A percentile compares a stretch with the other conserved stretches of the same genome.
Conservation (phyloP, 306 rosid species). For the Cicer cuneatum region DNA sequence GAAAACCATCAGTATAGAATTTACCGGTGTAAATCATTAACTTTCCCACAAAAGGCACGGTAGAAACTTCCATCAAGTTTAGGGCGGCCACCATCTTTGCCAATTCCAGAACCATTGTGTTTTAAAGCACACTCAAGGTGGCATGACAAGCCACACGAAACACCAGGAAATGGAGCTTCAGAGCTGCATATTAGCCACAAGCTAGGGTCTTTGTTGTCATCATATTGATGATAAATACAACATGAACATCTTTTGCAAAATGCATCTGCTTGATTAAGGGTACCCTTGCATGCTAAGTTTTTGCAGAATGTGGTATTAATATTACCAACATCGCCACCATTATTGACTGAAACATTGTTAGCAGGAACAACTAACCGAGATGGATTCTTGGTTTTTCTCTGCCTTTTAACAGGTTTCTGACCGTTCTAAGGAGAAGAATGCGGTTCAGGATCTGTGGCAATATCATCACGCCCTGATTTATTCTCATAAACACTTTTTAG, state of each 20-base stretch:
- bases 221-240: no score
- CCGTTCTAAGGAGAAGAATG: slow-evolving; percentile 63
- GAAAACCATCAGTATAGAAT: slow-evolving; percentile 20
- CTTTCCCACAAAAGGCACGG: slow-evolving; percentile 79
- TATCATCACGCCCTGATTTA: slow-evolving; percentile 60
- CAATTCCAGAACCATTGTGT: slow-evolving; percentile 68
- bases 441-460: no score
- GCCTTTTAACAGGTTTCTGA: slow-evolving; percentile 77
- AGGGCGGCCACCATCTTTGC: slow-evolving; percentile 51
- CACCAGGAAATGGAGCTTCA: slow-evolving; percentile 76
- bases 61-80: slow-evolving; percentile 77
- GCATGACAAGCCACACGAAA: slow-evolving; percentile 91
- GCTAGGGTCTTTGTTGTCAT: slow-evolving; percentile 97
- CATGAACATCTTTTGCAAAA: no score
- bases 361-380: no score
- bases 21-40: slow-evolving; percentile 89
- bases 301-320: slow-evolving; percentile 84
- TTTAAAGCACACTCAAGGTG: slow-evolving; percentile 95
- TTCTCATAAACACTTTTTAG: slow-evolving; percentile 83
- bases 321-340: no score
- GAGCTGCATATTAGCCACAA: slow-evolving; percentile 87
- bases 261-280: no score
- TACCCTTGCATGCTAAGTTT: no score
- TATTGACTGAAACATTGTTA: no score
- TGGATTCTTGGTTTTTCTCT: slow-evolving; percentile 84